Evolutionary conservation across 139 green algal genomes (phyloP).

Genomic region (Nannochloris sp.): DNA sequence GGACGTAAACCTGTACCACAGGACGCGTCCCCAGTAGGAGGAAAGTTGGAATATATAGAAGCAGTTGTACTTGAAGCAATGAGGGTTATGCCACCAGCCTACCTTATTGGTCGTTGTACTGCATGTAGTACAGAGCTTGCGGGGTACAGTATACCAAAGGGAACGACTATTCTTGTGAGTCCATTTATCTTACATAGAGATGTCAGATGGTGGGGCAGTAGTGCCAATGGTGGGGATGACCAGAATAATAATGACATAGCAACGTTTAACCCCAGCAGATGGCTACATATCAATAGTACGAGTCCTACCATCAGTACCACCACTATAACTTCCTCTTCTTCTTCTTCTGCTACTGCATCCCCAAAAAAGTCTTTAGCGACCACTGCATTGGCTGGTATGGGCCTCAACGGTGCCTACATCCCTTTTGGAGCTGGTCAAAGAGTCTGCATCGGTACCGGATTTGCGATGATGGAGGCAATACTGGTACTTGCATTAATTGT

Average conservation of each 20-base stretch:
- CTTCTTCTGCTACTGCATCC: no score
- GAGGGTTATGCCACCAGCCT: constrained; percentile 76
- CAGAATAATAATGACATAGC: constrained; percentile 15
- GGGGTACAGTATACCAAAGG: constrained; percentile 18
- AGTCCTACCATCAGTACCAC: background rate
- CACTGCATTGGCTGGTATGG: constrained; percentile 26
- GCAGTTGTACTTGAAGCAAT: constrained; percentile 72
- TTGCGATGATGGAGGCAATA: constrained; percentile 83
- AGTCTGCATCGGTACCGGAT: constrained; percentile 84
- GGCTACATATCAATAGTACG: constrained; percentile 28
- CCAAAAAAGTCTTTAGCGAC: background rate
- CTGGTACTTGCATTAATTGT: constrained; percentile 63
- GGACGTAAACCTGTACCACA: background rate
- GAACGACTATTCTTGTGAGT: constrained; percentile 68
- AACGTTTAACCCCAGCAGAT: constrained; percentile 60
- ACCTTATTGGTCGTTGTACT: constrained; percentile 79
- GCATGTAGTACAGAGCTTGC: constrained; percentile 21
- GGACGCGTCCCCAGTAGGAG: background rate
- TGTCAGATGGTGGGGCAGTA: constrained; percentile 23
- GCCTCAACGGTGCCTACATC: constrained; percentile 57
- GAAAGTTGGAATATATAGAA: constrained; percentile 44
- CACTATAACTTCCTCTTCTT: background rate
- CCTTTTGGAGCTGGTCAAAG: constrained; percentile 72
- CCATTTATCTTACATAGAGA: constrained; percentile 79
- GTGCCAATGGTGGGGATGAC: background rate